Conservation (phyloP, 2,329 filamentous ascomycete genomes). For the Coniochaeta sp. region DNA sequence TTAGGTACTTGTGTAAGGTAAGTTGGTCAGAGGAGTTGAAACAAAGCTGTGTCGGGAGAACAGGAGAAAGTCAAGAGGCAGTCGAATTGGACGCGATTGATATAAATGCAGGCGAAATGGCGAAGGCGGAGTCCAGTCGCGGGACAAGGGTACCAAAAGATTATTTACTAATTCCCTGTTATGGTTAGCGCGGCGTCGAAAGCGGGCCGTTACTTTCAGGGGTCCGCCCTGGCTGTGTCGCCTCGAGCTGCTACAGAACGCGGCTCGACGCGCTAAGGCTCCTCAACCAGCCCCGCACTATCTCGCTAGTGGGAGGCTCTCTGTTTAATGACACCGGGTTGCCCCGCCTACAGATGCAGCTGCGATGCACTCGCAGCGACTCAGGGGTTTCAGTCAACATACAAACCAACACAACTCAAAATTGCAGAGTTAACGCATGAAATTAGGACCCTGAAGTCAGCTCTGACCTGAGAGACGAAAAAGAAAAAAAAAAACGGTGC, state of each 20-base stretch:
- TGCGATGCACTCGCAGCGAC: neutral
- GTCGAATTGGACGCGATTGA: neutral
- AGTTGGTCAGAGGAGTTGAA: neutral
- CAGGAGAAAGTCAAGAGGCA: neutral
- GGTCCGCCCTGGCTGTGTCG: neutral
- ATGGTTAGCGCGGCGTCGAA: neutral
- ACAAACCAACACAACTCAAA: neutral
- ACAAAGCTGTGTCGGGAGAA: neutral
- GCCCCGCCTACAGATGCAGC: neutral
- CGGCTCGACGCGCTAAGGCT: neutral
- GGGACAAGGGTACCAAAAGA: neutral
- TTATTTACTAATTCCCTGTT: conserved; percentile 1
- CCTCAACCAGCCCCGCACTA: neutral
- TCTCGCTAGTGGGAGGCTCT: too few relatives aligned
- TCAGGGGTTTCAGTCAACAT: neutral
- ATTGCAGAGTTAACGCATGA: neutral
- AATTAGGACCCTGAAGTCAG: neutral
- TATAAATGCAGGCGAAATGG: neutral
- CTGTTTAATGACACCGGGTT: neutral
- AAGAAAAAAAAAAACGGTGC: neutral
- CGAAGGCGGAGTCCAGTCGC: conserved; percentile 2
- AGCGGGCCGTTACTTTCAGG: neutral
- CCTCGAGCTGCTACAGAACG: neutral
- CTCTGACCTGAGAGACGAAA: neutral
- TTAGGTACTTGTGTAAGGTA: too few relatives aligned